Percentiles rank a stretch among this genome's conserved stretches.
These are phyloP conservation scores for Saksenaea vasiformis DNA, from an alignment of 371 early-diverging fungal species.

Conservation along the genomic window DNA sequence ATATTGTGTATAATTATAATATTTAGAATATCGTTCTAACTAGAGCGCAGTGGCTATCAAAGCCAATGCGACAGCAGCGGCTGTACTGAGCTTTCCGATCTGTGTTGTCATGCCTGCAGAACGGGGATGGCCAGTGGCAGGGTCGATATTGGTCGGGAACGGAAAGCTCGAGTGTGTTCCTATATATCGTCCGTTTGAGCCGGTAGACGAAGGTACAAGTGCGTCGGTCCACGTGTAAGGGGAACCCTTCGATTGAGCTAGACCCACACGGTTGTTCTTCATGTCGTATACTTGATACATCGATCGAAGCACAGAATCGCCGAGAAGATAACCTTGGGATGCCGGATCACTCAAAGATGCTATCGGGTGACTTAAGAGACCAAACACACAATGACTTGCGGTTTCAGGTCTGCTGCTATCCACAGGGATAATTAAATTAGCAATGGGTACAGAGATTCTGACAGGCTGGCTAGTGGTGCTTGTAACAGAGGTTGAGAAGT, in stretches of 20 bases:
- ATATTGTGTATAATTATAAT: no score
- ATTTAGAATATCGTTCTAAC: no score
- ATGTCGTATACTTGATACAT: not conserved
- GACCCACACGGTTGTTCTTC: not conserved
- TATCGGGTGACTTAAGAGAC: not conserved
- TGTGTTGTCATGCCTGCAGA: not conserved
- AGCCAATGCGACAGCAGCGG: not conserved
- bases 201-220: not conserved
- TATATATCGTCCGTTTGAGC: not conserved
- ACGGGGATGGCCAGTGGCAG: not conserved
- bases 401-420: not conserved
- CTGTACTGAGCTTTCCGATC: not conserved
- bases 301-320: not conserved
- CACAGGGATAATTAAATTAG: not conserved
- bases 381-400: not conserved
- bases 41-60: not conserved
- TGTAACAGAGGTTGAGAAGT: not conserved
- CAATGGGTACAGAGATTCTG: not conserved
- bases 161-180: not conserved
- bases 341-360: not conserved
- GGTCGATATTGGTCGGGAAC: not conserved
- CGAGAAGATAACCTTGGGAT: not conserved
- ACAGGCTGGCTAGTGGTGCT: not conserved
- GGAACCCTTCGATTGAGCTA: not conserved
- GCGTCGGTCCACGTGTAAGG: not conserved